These are phyloP conservation scores for Candida argentea DNA, from an alignment of 805 yeast genomes.

Conservation along the genomic window DNA sequence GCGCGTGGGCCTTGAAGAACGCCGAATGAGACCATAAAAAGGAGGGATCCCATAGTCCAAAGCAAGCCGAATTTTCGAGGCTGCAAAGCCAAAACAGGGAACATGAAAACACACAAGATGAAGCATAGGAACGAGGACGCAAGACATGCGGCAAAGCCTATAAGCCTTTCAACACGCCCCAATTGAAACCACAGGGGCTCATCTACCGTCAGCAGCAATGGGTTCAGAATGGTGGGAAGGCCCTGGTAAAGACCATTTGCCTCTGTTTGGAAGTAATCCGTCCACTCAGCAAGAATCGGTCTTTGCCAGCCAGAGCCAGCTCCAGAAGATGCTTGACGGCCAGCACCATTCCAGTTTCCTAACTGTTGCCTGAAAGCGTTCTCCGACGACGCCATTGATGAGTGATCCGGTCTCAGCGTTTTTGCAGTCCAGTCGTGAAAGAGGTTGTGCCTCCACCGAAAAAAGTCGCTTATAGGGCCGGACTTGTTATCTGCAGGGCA, in stretches of 20 bases:
- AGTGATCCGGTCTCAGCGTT: no score
- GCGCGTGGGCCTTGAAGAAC: slow-evolving; percentile 87
- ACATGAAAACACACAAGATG: slow-evolving; percentile 65
- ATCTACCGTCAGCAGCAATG: slow-evolving; percentile 17
- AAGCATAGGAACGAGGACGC: slow-evolving; percentile 75
- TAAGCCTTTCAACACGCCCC: slow-evolving; percentile 69
- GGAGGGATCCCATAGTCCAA: slow-evolving; percentile 86
- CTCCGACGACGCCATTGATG: slow-evolving; percentile 25
- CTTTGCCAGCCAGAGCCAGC: slow-evolving; percentile 6
- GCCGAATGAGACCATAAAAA: slow-evolving; percentile 85
- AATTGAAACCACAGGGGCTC: slow-evolving; percentile 74
- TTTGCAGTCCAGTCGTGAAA: no score
- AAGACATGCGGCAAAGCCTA: slow-evolving; percentile 70
- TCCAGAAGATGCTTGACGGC: slow-evolving; percentile 4
- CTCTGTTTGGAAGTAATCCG: slow-evolving; percentile 30
- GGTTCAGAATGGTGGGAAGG: slow-evolving; percentile 53
- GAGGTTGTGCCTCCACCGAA: no score
- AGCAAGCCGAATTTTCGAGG: slow-evolving; percentile 85
- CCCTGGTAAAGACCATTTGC: slow-evolving; percentile 53
- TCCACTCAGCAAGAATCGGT: slow-evolving; percentile 31
- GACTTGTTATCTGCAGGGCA: no score
- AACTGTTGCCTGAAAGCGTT: slow-evolving; percentile 25
- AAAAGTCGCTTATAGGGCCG: no score
- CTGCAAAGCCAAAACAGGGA: slow-evolving; percentile 81
- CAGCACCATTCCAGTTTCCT: slow-evolving; percentile 18